Evolutionary conservation across 208 protist genomes (phyloP).

Genomic region (Acanthamoeba healyi): DNA sequence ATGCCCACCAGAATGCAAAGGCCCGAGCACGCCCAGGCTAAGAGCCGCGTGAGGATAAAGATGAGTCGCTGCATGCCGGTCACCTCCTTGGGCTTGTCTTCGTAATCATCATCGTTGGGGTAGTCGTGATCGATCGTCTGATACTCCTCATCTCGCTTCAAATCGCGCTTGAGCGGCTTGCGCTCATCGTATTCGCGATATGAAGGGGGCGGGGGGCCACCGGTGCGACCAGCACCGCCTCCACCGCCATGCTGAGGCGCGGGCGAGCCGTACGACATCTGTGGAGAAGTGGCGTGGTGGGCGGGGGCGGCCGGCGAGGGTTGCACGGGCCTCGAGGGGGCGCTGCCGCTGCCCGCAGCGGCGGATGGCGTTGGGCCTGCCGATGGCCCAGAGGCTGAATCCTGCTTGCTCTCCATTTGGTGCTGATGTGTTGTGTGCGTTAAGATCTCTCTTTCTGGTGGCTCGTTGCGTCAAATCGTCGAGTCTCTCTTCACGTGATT

Average conservation of each 20-base stretch:
- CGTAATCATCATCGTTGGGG: constrained; percentile 10
- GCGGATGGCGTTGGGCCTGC: not conserved
- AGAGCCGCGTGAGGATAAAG: not conserved
- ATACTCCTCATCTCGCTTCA: constrained; percentile 57
- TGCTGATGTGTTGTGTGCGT: not conserved
- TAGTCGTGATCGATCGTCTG: constrained; percentile 3
- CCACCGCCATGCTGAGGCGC: constrained; percentile 3
- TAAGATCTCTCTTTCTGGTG: too few relatives aligned
- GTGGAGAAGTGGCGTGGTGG: not conserved
- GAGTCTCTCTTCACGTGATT: too few relatives aligned
- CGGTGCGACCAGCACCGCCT: not conserved
- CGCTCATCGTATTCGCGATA: constrained; percentile 52
- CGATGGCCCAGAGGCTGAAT: not conserved
- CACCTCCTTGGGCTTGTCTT: constrained; percentile 1
- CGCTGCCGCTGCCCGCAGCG: not conserved
- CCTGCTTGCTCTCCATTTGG: not conserved
- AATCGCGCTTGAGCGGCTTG: constrained; percentile 13
- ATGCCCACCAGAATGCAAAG: constrained; percentile 46
- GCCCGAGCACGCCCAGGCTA: constrained; percentile 23
- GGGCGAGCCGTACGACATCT: not conserved
- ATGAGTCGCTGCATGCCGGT: constrained; percentile 19
- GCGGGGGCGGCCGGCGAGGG: too few relatives aligned
- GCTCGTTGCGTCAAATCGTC: too few relatives aligned
- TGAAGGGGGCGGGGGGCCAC: not conserved
- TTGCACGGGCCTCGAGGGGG: not conserved